phyloP scores from a whole-genome alignment of 2,329 filamentous ascomycete genomes.

The Colletotrichum sp. region DNA sequence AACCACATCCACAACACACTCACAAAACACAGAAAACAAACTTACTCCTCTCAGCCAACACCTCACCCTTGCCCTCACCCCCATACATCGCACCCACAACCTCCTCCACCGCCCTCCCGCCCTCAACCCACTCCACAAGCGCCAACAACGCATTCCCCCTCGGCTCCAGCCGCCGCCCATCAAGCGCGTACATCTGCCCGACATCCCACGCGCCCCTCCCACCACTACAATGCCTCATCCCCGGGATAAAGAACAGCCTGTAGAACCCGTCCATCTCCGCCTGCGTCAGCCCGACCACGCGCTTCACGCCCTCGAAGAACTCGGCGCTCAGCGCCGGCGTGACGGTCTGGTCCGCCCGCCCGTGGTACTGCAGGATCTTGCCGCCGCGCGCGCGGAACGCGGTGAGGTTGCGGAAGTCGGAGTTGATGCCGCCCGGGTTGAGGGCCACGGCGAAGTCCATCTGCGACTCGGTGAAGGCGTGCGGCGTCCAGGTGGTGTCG shows the following conservation, averaged over 20 bases:
- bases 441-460: slow-evolving; percentile 31
- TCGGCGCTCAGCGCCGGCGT: slow-evolving; percentile 47
- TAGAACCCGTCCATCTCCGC: slow-evolving; percentile 47
- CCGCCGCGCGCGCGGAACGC: slow-evolving; percentile 42
- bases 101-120: slow-evolving; percentile 21
- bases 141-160: slow-evolving; percentile 48
- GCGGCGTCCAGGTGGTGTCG: slow-evolving; percentile 39
- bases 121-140: slow-evolving; percentile 53
- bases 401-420: slow-evolving; percentile 43
- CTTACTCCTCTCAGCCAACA: neutral
- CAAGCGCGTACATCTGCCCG: slow-evolving; percentile 25
- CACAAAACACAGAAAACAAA: too few species aligned
- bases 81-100: neutral
- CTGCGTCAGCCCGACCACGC: slow-evolving; percentile 41
- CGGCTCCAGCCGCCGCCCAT: slow-evolving; percentile 32
- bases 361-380: slow-evolving; percentile 54
- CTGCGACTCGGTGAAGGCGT: slow-evolving; percentile 39
- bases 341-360: slow-evolving; percentile 45
- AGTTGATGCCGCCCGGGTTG: slow-evolving; percentile 42
- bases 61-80: neutral
- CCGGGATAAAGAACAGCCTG: slow-evolving; percentile 57
- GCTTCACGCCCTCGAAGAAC: slow-evolving; percentile 53
- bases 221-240: slow-evolving; percentile 55
- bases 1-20: neutral
- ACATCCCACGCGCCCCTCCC: slow-evolving; percentile 44